Percentiles rank a stretch among this genome's conserved stretches.
Conservation (phyloP, 176 grass and related monocot genomes). For the Aegilops speltoides region DNA sequence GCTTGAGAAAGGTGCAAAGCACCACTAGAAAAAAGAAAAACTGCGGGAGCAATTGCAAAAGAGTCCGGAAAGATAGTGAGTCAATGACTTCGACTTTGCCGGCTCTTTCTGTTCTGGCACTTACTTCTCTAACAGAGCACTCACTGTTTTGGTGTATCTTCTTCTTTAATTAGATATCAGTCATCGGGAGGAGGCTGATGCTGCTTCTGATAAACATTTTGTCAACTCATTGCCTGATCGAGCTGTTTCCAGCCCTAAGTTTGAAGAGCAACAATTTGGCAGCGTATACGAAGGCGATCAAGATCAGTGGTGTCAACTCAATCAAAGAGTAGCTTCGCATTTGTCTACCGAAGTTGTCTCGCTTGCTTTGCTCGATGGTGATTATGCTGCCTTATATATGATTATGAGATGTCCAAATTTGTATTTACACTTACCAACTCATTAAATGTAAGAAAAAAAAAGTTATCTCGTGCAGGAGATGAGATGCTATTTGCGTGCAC, state of each 20-base stretch:
- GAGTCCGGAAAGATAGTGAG: neutral
- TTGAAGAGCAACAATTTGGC: neutral
- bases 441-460: neutral
- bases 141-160: neutral
- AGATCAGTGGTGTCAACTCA: neutral
- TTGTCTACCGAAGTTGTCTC: neutral
- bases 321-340: neutral
- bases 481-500: constrained; percentile 1
- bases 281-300: neutral
- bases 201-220: neutral
- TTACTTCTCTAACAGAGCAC: neutral
- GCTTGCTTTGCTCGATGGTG: constrained; percentile 16
- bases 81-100: neutral
- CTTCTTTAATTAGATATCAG: neutral
- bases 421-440: neutral
- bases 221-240: neutral
- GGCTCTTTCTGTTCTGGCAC: neutral
- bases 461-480: neutral
- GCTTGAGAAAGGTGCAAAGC: constrained; percentile 19
- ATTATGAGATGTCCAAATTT: neutral
- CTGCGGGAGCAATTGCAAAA: neutral
- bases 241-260: neutral
- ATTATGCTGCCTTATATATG: neutral
- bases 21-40: neutral
- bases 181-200: neutral